A percentile compares a stretch with the other conserved stretches of the same genome.
Evolutionary conservation across 805 yeast species (phyloP).

Genomic region (Yamadazyma endophytica): DNA sequence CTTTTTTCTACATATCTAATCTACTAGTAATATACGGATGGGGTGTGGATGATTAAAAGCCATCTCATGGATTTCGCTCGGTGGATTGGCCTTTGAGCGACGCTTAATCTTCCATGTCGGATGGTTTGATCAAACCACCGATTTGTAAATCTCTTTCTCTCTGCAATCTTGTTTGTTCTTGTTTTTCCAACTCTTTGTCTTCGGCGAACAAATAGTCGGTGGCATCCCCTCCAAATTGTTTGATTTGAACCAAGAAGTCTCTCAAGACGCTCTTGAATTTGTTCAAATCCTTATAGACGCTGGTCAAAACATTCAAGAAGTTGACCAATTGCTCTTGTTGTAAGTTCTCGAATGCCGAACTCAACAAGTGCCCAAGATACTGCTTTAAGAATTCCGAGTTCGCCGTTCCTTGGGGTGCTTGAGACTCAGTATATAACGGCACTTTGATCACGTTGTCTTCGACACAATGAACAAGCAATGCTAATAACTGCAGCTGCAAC

Average conservation of each 20-base stretch:
- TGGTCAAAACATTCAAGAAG: constrained; percentile 73
- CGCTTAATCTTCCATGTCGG: constrained; percentile 77
- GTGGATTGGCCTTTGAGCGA: constrained; percentile 1
- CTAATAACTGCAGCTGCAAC: constrained; percentile 77
- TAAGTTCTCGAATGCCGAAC: constrained; percentile 89
- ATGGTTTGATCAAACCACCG: constrained; percentile 92
- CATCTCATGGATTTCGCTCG: constrained; percentile 1
- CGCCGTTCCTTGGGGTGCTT: constrained; percentile 81
- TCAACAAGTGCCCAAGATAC: constrained; percentile 75
- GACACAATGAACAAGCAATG: constrained; percentile 78
- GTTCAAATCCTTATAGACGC: constrained; percentile 65
- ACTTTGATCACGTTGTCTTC: constrained; percentile 68
- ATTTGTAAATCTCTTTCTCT: constrained; percentile 79
- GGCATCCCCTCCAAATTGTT: constrained; percentile 92
- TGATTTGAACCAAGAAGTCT: constrained; percentile 94
- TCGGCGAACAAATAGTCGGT: constrained; percentile 94
- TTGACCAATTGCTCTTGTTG: constrained; percentile 76
- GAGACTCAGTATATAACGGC: constrained; percentile 76
- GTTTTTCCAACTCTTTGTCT: constrained; percentile 74
- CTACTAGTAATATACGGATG: too few species aligned
- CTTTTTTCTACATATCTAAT: too few species aligned
- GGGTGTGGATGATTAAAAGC: neutral
- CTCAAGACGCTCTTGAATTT: constrained; percentile 83
- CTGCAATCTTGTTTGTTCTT: constrained; percentile 65
- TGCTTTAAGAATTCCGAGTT: constrained; percentile 76